Percentiles rank a stretch among this genome's conserved stretches.
Conservation (phyloP, 257 asterid species). For the Solanum virginianum region DNA sequence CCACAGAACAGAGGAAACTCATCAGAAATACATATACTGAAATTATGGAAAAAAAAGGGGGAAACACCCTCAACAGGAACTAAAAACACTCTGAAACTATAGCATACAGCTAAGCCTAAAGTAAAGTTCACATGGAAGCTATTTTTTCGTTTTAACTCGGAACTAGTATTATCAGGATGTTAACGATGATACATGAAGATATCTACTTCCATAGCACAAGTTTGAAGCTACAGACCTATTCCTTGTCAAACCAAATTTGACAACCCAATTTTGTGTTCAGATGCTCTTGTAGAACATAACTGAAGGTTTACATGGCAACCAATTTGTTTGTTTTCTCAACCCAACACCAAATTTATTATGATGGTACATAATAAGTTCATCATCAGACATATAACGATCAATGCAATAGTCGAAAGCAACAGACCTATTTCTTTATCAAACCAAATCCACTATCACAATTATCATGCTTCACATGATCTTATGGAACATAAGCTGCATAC, state of each 20-base stretch:
- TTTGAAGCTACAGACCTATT: neutral
- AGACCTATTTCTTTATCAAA: neutral
- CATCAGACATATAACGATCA: neutral
- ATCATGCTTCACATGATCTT: neutral
- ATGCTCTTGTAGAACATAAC: neutral
- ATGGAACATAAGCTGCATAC: conserved; percentile 15
- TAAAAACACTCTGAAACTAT: neutral
- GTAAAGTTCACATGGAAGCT: neutral
- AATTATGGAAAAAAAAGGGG: neutral
- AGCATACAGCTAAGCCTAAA: neutral
- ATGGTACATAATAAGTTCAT: neutral
- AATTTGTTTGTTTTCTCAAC: neutral
- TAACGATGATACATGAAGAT: neutral
- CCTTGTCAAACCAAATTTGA: neutral
- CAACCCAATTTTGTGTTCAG: neutral
- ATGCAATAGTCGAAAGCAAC: neutral
- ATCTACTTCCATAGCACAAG: neutral
- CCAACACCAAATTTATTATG: neutral
- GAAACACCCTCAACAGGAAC: neutral
- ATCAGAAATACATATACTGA: neutral
- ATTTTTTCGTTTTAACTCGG: neutral
- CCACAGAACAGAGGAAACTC: neutral
- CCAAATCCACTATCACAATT: neutral
- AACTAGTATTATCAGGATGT: neutral
- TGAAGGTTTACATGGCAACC: neutral